A percentile compares a stretch with the other conserved stretches of the same genome.
These are phyloP conservation scores for Bretschneidera sinensis DNA, from an alignment of 345 rosid genomes.

Conservation along the genomic window DNA sequence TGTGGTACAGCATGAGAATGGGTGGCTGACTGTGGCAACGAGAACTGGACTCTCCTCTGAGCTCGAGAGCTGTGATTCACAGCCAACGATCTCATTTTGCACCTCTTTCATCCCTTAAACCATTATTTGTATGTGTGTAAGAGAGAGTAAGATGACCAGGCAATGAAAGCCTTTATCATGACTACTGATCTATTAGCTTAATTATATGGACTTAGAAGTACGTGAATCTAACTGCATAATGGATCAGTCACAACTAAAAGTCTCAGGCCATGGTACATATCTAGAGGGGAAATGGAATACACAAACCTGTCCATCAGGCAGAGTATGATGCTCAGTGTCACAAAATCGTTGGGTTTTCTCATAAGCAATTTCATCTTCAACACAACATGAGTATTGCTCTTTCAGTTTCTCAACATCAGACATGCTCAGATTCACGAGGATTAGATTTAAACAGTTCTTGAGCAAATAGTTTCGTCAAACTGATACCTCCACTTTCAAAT, in stretches of 20 bases:
- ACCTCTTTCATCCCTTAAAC: too few relatives aligned
- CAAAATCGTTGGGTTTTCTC: constrained; percentile 36
- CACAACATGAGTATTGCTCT: constrained; percentile 78
- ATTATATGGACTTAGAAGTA: neutral
- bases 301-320: constrained; percentile 96
- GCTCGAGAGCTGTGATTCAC: too few relatives aligned
- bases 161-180: too few relatives aligned
- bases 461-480: constrained; percentile 70
- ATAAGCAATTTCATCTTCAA: constrained; percentile 82
- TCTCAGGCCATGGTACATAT: neutral
- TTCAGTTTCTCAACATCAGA: constrained; percentile 72
- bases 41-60: too few relatives aligned
- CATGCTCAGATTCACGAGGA: constrained; percentile 57
- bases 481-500: constrained; percentile 84
- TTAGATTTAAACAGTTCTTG: constrained; percentile 81
- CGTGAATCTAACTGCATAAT: neutral
- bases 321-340: constrained; percentile 70
- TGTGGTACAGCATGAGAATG: too few relatives aligned
- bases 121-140: too few relatives aligned
- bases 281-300: constrained; percentile 1
- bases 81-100: too few relatives aligned
- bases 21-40: too few relatives aligned
- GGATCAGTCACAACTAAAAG: neutral
- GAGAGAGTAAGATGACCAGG: too few relatives aligned
- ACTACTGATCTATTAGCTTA: neutral